Evolutionary conservation across 2,329 filamentous ascomycete genomes (phyloP).

Genomic region (Claviceps sp.): DNA sequence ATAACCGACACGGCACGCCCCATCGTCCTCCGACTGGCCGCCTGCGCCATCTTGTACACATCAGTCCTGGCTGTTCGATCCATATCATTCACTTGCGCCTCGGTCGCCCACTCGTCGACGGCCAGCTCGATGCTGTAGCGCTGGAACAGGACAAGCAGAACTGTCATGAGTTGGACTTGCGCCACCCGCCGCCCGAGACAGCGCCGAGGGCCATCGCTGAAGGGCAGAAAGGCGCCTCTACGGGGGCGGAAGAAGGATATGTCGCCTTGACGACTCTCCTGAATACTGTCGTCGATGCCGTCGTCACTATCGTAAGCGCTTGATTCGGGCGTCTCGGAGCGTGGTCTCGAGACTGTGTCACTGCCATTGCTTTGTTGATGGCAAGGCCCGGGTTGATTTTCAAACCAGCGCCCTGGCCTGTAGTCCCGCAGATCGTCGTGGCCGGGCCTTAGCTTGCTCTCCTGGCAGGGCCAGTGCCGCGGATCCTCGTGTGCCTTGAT

Average conservation of each 20-base stretch:
- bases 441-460: conserved; percentile 27
- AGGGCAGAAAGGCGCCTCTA: conserved; percentile 43
- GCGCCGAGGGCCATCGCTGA: conserved; percentile 43
- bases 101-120: conserved; percentile 44
- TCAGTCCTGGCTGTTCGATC: conserved; percentile 27
- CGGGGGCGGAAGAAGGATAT: conserved; percentile 46
- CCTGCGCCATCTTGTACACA: conserved; percentile 49
- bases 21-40: conserved; percentile 38
- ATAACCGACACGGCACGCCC: conserved; percentile 46
- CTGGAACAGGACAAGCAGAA: conserved; percentile 41
- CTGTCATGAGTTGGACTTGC: conserved; percentile 44
- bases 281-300: conserved; percentile 35
- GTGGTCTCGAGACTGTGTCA: not conserved
- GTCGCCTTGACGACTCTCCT: conserved; percentile 31
- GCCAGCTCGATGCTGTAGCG: conserved; percentile 57
- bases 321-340: conserved; percentile 10
- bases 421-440: conserved; percentile 52
- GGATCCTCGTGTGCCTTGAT: conserved; percentile 53
- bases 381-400: conserved; percentile 12
- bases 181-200: conserved; percentile 46
- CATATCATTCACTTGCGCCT: conserved; percentile 42
- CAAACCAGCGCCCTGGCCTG: conserved; percentile 61
- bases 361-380: conserved; percentile 2
- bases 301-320: conserved; percentile 14
- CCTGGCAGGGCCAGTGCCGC: conserved; percentile 51